Conservation (phyloP, 2,329 filamentous ascomycete genomes). For the Hypomyces perniciosus region DNA sequence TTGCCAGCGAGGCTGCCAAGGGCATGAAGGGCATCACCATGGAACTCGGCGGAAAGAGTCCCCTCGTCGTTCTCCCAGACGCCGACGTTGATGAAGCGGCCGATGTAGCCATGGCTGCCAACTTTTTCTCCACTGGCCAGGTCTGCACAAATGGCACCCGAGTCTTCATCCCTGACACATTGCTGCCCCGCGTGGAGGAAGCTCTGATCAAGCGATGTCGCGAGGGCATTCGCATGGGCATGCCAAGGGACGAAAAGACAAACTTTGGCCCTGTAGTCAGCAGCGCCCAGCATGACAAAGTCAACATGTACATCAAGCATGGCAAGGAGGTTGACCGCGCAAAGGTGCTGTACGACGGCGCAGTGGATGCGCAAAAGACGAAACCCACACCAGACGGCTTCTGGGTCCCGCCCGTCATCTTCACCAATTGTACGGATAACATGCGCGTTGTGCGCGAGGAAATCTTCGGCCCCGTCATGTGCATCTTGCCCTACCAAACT, state of each 20-base stretch:
- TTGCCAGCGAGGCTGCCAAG: constrained; percentile 67
- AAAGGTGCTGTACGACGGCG: constrained; percentile 66
- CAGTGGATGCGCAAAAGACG: constrained; percentile 45
- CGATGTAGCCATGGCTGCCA: constrained; percentile 86
- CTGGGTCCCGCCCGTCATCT: constrained; percentile 80
- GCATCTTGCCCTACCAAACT: constrained; percentile 66
- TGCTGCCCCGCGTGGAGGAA: constrained; percentile 64
- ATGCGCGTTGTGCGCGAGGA: constrained; percentile 80
- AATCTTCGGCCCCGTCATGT: constrained; percentile 86
- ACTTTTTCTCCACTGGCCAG: constrained; percentile 87
- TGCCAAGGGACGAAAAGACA: constrained; percentile 63
- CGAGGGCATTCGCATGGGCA: constrained; percentile 69
- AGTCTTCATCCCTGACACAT: constrained; percentile 67
- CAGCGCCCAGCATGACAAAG: constrained; percentile 68
- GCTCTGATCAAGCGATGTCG: constrained; percentile 45
- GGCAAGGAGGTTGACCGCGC: constrained; percentile 70
- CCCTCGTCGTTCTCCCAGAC: constrained; percentile 73
- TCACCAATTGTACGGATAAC: constrained; percentile 75
- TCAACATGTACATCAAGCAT: constrained; percentile 67
- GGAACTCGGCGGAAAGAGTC: constrained; percentile 86
- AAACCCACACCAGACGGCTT: constrained; percentile 58
- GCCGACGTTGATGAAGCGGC: constrained; percentile 74
- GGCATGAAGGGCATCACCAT: constrained; percentile 89
- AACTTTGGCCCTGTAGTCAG: constrained; percentile 85
- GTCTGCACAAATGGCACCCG: constrained; percentile 91